These are phyloP conservation scores for Dactylis glomerata DNA, from an alignment of 176 grass and related monocot species.

Conservation along the genomic window DNA sequence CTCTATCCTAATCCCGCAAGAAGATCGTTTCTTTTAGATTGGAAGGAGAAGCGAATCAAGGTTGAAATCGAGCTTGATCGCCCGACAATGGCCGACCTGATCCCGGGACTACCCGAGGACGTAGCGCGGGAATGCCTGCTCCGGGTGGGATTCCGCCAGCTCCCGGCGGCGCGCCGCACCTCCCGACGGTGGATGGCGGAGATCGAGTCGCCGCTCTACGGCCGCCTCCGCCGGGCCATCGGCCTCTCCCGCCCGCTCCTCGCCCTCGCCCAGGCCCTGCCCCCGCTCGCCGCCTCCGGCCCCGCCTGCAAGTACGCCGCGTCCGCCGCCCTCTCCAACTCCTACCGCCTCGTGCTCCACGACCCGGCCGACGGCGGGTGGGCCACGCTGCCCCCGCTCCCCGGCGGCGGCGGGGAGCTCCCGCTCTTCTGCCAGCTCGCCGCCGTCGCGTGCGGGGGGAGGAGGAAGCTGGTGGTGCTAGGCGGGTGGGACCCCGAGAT, in stretches of 20 bases:
- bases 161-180: slow-evolving; percentile 40
- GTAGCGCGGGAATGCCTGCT: slow-evolving; percentile 73
- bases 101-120: slow-evolving; percentile 76
- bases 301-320: slow-evolving; percentile 24
- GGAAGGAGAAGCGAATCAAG: background rate
- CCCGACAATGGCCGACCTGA: slow-evolving; percentile 44
- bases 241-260: slow-evolving; percentile 38
- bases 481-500: slow-evolving; percentile 72
- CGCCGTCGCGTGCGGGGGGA: slow-evolving; percentile 17
- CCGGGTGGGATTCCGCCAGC: slow-evolving; percentile 49
- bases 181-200: slow-evolving; percentile 66
- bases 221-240: slow-evolving; percentile 35
- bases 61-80: background rate
- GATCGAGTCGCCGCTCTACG: slow-evolving; percentile 52
- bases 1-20: too few relatives aligned
- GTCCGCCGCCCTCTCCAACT: background rate
- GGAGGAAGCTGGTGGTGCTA: slow-evolving; percentile 40
- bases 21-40: background rate
- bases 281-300: slow-evolving; percentile 22
- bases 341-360: slow-evolving; percentile 56
- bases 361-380: slow-evolving; percentile 39
- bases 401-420: slow-evolving; percentile 20
- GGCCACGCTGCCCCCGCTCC: slow-evolving; percentile 38
- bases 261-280: slow-evolving; percentile 28
- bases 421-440: slow-evolving; percentile 83